Conservation (phyloP, 805 yeast species). For the Candida takata region DNA sequence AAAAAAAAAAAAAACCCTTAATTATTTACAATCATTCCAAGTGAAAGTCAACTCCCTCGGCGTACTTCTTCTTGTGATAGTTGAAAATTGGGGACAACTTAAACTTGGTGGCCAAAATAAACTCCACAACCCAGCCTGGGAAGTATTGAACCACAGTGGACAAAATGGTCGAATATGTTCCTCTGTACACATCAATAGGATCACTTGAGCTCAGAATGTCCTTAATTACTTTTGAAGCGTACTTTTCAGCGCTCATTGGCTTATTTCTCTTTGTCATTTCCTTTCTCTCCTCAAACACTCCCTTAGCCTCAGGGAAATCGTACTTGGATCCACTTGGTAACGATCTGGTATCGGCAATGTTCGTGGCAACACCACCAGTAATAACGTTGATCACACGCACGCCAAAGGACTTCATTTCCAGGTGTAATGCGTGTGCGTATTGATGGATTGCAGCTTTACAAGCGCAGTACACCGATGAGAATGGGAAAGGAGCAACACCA, state of each 20-base stretch:
- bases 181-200: slow-evolving; percentile 51
- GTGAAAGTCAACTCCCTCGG: slow-evolving; percentile 13
- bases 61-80: slow-evolving; percentile 19
- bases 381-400: slow-evolving; percentile 63
- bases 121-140: slow-evolving; percentile 44
- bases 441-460: slow-evolving; percentile 73
- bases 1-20: neutral
- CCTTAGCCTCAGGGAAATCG: slow-evolving; percentile 42
- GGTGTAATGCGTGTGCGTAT: slow-evolving; percentile 53
- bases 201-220: slow-evolving; percentile 35
- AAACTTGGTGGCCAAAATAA: slow-evolving; percentile 33
- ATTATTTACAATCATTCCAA: slow-evolving; percentile 11
- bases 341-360: slow-evolving; percentile 60
- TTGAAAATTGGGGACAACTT: slow-evolving; percentile 29
- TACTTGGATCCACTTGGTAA: slow-evolving; percentile 51
- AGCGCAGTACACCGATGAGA: slow-evolving; percentile 57
- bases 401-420: slow-evolving; percentile 66
- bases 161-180: slow-evolving; percentile 36
- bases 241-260: slow-evolving; percentile 55
- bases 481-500: slow-evolving; percentile 64
- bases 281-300: slow-evolving; percentile 44
- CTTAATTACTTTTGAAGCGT: slow-evolving; percentile 47
- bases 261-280: slow-evolving; percentile 50
- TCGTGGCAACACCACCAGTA: slow-evolving; percentile 72
- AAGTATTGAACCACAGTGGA: slow-evolving; percentile 28